These are phyloP conservation scores for Lagenidium sp. DNA, from an alignment of 352 stramenopile species.

Conservation along the genomic window DNA sequence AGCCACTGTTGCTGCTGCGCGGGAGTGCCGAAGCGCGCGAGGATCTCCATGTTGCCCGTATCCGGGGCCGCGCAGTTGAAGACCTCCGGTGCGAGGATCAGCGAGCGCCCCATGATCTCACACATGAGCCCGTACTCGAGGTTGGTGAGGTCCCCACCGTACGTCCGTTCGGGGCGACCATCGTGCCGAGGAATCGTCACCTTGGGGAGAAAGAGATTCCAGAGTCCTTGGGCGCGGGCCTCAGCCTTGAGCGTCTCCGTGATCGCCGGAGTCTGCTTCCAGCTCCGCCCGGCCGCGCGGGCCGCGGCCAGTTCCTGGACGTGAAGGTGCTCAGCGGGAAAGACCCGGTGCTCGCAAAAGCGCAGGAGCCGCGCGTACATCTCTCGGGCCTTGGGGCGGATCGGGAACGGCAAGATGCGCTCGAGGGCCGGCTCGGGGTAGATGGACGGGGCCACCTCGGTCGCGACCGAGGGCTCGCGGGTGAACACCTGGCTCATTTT, in stretches of 20 bases:
- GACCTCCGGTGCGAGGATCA: slow-evolving; percentile 88
- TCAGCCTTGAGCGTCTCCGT: slow-evolving; percentile 88
- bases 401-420: slow-evolving; percentile 60
- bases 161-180: slow-evolving; percentile 39
- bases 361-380: slow-evolving; percentile 79
- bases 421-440: slow-evolving; percentile 35
- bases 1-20: slow-evolving; percentile 92
- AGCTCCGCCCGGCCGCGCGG: slow-evolving; percentile 44
- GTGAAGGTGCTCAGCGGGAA: slow-evolving; percentile 87
- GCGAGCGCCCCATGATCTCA: slow-evolving; percentile 91
- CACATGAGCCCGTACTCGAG: slow-evolving; percentile 95
- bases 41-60: slow-evolving; percentile 98
- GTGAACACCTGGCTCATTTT: slow-evolving; percentile 27
- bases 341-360: slow-evolving; percentile 88
- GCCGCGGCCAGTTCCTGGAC: slow-evolving; percentile 56
- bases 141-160: slow-evolving; percentile 69
- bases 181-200: slow-evolving; percentile 36
- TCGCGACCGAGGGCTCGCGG: too few species aligned
- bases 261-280: slow-evolving; percentile 81
- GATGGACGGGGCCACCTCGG: slow-evolving; percentile 23
- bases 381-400: slow-evolving; percentile 61
- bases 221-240: slow-evolving; percentile 88
- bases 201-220: slow-evolving; percentile 94
- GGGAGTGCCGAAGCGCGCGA: slow-evolving; percentile 89
- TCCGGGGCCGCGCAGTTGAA: slow-evolving; percentile 97